These are phyloP conservation scores for Fusarium nodosum DNA, from an alignment of 2,329 filamentous ascomycete genomes.

Conservation along the genomic window DNA sequence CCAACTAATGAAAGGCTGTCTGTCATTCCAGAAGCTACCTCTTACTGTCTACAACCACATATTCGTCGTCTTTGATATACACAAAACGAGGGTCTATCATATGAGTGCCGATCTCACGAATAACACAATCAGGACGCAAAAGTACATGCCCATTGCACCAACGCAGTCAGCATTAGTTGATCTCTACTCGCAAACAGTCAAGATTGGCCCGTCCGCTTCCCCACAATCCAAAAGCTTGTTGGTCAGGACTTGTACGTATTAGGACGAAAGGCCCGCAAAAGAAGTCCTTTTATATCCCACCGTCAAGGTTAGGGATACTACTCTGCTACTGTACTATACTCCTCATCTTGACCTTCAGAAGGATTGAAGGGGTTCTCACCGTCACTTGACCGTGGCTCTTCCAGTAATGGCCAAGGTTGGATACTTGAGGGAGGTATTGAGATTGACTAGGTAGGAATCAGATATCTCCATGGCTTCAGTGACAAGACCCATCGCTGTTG, in stretches of 20 bases:
- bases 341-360: constrained; percentile 1
- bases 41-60: not conserved
- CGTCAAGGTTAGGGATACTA: constrained; percentile 6
- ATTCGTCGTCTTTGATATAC: not conserved
- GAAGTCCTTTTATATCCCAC: constrained; percentile 36
- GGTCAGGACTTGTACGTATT: constrained; percentile 36
- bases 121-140: not conserved
- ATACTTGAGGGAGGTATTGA: not conserved
- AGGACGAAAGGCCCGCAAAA: constrained; percentile 33
- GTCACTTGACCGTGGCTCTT: not conserved
- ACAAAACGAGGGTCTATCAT: not conserved
- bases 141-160: constrained; percentile 1
- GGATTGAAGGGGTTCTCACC: constrained; percentile 14
- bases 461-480: not conserved
- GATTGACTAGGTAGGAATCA: too few species aligned
- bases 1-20: not conserved
- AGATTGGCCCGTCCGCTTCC: constrained; percentile 41
- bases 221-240: constrained; percentile 45
- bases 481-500: not conserved
- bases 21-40: not conserved
- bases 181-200: constrained; percentile 26
- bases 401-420: constrained; percentile 1
- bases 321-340: not conserved
- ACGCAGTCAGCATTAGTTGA: constrained; percentile 27
- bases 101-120: not conserved